phyloP scores from a whole-genome alignment of 2,329 filamentous ascomycete genomes.

The Venturia carpophila region DNA sequence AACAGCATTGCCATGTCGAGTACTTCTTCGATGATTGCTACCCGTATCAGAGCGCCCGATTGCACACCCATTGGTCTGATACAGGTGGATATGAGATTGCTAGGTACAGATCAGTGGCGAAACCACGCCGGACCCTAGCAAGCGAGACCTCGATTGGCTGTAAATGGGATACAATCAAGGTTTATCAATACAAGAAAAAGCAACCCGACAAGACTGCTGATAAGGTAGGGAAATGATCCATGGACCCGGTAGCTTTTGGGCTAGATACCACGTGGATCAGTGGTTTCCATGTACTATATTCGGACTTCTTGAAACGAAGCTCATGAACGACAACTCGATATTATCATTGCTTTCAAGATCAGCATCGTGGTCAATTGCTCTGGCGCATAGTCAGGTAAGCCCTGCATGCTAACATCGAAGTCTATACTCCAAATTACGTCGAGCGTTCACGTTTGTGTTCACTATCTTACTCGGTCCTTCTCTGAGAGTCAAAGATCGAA shows the following conservation, averaged over 20 bases:
- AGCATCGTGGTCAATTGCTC: neutral
- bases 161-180: neutral
- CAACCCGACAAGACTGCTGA: neutral
- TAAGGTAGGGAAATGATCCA: conserved; percentile 4
- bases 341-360: neutral
- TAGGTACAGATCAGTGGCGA: neutral
- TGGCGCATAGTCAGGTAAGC: neutral
- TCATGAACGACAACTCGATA: neutral
- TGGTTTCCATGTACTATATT: neutral
- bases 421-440: neutral
- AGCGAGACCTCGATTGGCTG: neutral
- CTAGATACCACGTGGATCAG: conserved; percentile 1
- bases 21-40: neutral
- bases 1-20: neutral
- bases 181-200: neutral
- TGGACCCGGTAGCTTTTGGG: neutral
- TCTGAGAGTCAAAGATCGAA: neutral
- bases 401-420: neutral
- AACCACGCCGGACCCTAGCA: neutral
- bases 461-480: neutral
- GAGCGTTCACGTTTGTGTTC: neutral
- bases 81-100: neutral
- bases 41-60: neutral
- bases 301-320: neutral
- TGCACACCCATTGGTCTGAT: neutral